These are phyloP conservation scores for Phyllosticta capitalensis DNA, from an alignment of 2,329 filamentous ascomycete genomes.

Conservation along the genomic window DNA sequence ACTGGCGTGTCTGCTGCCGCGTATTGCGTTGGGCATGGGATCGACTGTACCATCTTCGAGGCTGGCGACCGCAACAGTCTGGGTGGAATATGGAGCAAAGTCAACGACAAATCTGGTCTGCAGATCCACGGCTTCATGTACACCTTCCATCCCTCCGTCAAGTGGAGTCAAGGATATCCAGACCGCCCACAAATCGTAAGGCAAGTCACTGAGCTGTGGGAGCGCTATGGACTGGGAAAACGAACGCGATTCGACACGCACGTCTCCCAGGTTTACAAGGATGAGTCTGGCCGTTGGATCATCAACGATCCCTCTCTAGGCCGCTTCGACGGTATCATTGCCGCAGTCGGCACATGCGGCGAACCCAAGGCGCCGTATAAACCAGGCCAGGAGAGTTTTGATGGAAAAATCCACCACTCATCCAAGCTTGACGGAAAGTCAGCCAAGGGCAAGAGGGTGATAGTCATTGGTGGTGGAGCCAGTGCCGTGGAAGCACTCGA, in stretches of 20 bases:
- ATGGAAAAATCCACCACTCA: constrained; percentile 65
- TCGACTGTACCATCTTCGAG: constrained; percentile 73
- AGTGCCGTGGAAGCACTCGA: constrained; percentile 76
- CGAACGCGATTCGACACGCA: constrained; percentile 63
- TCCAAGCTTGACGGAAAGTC: constrained; percentile 63
- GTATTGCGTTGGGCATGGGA: constrained; percentile 77
- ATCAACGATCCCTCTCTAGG: constrained; percentile 64
- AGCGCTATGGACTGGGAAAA: constrained; percentile 60
- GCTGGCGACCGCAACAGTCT: constrained; percentile 55
- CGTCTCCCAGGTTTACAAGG: constrained; percentile 61
- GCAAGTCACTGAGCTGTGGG: constrained; percentile 64
- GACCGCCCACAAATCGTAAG: constrained; percentile 64
- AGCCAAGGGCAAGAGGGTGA: constrained; percentile 64
- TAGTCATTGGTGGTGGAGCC: constrained; percentile 69
- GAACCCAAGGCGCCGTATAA: constrained; percentile 65
- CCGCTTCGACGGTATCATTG: constrained; percentile 68
- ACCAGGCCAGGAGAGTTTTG: constrained; percentile 61
- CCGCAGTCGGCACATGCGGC: constrained; percentile 71
- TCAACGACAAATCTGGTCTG: constrained; percentile 72
- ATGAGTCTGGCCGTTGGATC: constrained; percentile 62
- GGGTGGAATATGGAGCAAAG: constrained; percentile 75
- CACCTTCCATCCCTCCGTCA: constrained; percentile 71
- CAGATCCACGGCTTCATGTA: constrained; percentile 86
- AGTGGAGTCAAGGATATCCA: constrained; percentile 69
- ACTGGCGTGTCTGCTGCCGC: constrained; percentile 70